Evolutionary conservation across 495 filamentous ascomycete species (phyloP).

Genomic region (Glutinoglossum americanum): DNA sequence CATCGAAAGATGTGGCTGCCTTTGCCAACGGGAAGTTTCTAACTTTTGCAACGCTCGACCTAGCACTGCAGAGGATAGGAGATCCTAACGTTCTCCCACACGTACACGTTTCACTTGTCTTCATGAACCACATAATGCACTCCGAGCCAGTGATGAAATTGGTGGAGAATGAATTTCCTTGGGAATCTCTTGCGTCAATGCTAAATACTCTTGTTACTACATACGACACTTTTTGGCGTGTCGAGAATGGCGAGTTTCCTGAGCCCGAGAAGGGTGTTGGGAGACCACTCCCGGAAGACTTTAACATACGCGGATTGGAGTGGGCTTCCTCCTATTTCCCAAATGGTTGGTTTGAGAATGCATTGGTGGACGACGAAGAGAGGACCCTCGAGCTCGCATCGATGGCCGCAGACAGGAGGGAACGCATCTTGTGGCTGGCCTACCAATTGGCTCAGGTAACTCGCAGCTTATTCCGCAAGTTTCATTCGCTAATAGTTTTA

Average conservation of each 20-base stretch:
- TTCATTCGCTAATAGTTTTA: neutral
- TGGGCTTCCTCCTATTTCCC: slow-evolving; percentile 55
- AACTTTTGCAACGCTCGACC: slow-evolving; percentile 22
- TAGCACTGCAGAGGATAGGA: slow-evolving; percentile 35
- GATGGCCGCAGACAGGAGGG: slow-evolving; percentile 38
- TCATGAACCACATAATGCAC: slow-evolving; percentile 37
- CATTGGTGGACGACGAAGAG: slow-evolving; percentile 56
- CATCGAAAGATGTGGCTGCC: slow-evolving; percentile 28
- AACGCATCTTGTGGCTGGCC: slow-evolving; percentile 58
- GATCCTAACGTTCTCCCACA: slow-evolving; percentile 46
- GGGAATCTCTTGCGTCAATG: slow-evolving; percentile 37
- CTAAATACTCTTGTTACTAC: slow-evolving; percentile 39
- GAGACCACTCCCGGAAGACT: slow-evolving; percentile 70
- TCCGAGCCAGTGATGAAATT: slow-evolving; percentile 27
- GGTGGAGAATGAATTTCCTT: slow-evolving; percentile 39
- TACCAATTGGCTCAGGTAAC: slow-evolving; percentile 25
- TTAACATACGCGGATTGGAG: slow-evolving; percentile 48
- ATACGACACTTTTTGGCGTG: slow-evolving; percentile 17
- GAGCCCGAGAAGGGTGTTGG: slow-evolving; percentile 23
- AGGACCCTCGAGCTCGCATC: slow-evolving; percentile 46
- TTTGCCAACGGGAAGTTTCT: slow-evolving; percentile 38
- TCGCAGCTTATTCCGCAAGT: neutral
- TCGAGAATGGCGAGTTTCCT: slow-evolving; percentile 22
- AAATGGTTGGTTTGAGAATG: slow-evolving; percentile 41
- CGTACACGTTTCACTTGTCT: slow-evolving; percentile 45